A percentile compares a stretch with the other conserved stretches of the same genome.
These are phyloP conservation scores for Paraconiothyrium sp. DNA, from an alignment of 2,329 filamentous ascomycete genomes.

Conservation along the genomic window DNA sequence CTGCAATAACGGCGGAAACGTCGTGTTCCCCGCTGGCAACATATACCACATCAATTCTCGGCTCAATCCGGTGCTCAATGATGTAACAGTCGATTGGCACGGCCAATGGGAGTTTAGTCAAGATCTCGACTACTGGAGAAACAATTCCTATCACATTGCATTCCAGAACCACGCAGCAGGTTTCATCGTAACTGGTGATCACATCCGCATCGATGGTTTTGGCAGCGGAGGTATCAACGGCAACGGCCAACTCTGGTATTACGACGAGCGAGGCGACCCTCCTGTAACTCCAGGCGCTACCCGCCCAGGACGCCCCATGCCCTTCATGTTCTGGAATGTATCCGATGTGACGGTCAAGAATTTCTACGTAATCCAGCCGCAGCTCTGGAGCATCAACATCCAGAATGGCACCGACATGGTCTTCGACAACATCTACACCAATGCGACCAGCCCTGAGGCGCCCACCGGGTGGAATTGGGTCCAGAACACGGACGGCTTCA, in stretches of 20 bases:
- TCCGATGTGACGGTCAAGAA: conserved; percentile 63
- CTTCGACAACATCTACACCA: conserved; percentile 62
- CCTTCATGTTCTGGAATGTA: conserved; percentile 67
- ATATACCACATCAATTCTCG: conserved; percentile 62
- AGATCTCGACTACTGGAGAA: conserved; percentile 64
- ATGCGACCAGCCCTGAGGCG: conserved; percentile 61
- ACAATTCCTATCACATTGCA: conserved; percentile 61
- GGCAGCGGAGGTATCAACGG: conserved; percentile 62
- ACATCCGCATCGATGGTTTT: conserved; percentile 63
- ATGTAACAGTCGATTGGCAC: conserved; percentile 63
- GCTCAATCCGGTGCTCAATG: conserved; percentile 60
- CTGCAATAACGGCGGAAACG: conserved; percentile 54
- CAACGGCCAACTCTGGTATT: conserved; percentile 63
- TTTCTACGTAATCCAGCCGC: conserved; percentile 62
- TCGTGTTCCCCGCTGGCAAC: conserved; percentile 62
- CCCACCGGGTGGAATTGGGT: conserved; percentile 65
- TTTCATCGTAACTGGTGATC: conserved; percentile 61
- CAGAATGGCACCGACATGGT: conserved; percentile 66
- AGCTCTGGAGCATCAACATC: conserved; percentile 65
- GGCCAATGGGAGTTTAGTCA: conserved; percentile 63
- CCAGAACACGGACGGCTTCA: conserved; percentile 67
- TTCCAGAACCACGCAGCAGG: conserved; percentile 67
- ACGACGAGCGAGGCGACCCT: conserved; percentile 53
- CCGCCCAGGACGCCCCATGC: conserved; percentile 64
- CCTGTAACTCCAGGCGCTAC: conserved; percentile 39